phyloP scores from a whole-genome alignment of 306 rosid species.

The Vigna angularis region DNA sequence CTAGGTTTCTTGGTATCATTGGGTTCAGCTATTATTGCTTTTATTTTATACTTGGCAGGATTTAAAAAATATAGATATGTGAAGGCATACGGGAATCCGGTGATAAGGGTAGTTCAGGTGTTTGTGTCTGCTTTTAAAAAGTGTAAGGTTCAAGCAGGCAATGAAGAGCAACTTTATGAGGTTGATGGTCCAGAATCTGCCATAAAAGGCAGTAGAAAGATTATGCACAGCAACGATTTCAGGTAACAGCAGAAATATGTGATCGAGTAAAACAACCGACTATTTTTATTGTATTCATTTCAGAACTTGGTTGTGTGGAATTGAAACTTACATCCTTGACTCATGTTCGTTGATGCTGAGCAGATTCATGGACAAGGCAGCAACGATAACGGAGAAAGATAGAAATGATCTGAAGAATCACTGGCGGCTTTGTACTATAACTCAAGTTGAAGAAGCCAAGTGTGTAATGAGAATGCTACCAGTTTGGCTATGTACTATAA shows the following conservation, averaged over 20 bases:
- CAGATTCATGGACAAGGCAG: constrained; percentile 75
- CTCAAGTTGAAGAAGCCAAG: constrained; percentile 77
- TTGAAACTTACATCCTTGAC: background rate
- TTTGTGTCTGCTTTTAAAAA: constrained; percentile 54
- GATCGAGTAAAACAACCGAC: too few relatives aligned
- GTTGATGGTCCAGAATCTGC: constrained; percentile 60
- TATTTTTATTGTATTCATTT: background rate
- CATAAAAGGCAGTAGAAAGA: constrained; percentile 69
- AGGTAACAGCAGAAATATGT: constrained; percentile 3
- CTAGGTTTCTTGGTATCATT: constrained; percentile 55
- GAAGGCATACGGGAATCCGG: constrained; percentile 57
- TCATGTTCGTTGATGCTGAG: constrained; percentile 8
- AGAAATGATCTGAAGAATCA: constrained; percentile 10
- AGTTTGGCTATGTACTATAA: constrained; percentile 70
- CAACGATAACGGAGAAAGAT: constrained; percentile 46
- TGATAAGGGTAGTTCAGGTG: constrained; percentile 56
- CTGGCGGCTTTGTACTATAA: constrained; percentile 68
- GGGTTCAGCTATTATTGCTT: constrained; percentile 56
- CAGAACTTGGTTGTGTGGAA: background rate
- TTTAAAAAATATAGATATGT: constrained; percentile 45
- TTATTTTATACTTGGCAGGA: constrained; percentile 49
- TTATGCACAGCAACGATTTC: constrained; percentile 49
- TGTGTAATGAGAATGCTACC: constrained; percentile 66
- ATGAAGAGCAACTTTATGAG: constrained; percentile 50
- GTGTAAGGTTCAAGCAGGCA: constrained; percentile 39